Percentiles rank a stretch among this genome's conserved stretches.
These are phyloP conservation scores for Vararia minispora DNA, from an alignment of 768 basidiomycete species.

Conservation along the genomic window DNA sequence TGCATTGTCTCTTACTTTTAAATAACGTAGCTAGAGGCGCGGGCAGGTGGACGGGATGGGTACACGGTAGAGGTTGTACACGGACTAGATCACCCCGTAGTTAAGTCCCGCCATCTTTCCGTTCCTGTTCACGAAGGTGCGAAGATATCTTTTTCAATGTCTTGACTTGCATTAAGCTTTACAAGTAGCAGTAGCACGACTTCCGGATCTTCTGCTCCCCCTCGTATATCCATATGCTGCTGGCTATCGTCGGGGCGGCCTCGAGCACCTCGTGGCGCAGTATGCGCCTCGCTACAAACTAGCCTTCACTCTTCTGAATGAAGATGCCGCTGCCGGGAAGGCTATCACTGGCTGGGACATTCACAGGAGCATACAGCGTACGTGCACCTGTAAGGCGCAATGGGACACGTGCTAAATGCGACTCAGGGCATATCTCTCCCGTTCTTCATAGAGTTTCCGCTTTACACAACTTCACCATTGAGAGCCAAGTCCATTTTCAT, in stretches of 20 bases:
- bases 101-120: slow-evolving; percentile 8
- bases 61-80: slow-evolving; percentile 7
- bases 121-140: slow-evolving; percentile 10
- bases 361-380: slow-evolving; percentile 48
- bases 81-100: slow-evolving; percentile 2
- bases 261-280: slow-evolving; percentile 46
- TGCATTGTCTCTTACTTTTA: not conserved
- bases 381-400: slow-evolving; percentile 18
- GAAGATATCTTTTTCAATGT: not conserved
- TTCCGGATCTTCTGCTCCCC: slow-evolving; percentile 24
- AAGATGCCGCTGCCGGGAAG: slow-evolving; percentile 64
- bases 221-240: slow-evolving; percentile 31
- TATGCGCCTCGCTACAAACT: slow-evolving; percentile 78
- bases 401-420: slow-evolving; percentile 4
- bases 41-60: slow-evolving; percentile 3
- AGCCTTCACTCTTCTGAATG: slow-evolving; percentile 88
- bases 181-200: slow-evolving; percentile 1
- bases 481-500: slow-evolving; percentile 90
- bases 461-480: slow-evolving; percentile 86
- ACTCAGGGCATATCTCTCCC: slow-evolving; percentile 59
- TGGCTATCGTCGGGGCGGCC: slow-evolving; percentile 29
- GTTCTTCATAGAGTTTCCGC: slow-evolving; percentile 44
- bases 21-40: slow-evolving; percentile 1
- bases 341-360: slow-evolving; percentile 67
- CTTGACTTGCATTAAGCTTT: not conserved